Evolutionary conservation across 2,329 filamentous ascomycete genomes (phyloP), one percentile per base, ranked within the genome.

Genomic region (Cryphonectria nitschkei): DNA sequence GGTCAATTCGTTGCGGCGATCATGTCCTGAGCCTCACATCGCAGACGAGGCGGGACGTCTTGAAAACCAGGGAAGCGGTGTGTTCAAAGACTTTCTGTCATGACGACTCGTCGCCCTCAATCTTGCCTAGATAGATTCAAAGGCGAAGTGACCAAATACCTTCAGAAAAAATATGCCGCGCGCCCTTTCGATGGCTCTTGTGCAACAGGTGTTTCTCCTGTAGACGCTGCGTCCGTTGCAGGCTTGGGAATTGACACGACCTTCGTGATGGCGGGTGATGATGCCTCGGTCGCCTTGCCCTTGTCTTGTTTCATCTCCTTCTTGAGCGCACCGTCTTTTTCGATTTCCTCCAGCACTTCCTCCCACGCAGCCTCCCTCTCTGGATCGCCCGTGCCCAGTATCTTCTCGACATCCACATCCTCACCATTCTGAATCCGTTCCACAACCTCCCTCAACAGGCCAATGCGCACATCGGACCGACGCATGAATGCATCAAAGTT

Each of bases 331-430:
- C 92, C 88, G 75, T 92, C 89, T 65, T 85, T 84, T 78, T 92
- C 89, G 70, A 94, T 88, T 67, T 92, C 88, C 75, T 85, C 85
- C 74, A 94, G 73, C 22, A 92, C 90, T 79, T 97, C 90, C 81
- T 95, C 92, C 97, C 96, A 99, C 76, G 94, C 93, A 73, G 86
- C 84, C 81, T 99, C 96, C 78, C 88, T 89, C 74, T 87, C 86
- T 60, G 87, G 82, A 77, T 96, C 89, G 0, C 94, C 94, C 0
- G 93, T 93, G 3, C 96, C 95, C 65, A 99, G 81, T 54, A 90
- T 82, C 77, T 89, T 90, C 79, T 96, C 93, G 2, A 98, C 94
- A 80, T 98, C 93, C 29, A 98, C 92, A 22, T 92, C 86, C 79
- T 94, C 91, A 19, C 92, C 92, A 60, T 82, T 86, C 74, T 92